Conservation (phyloP, 2,329 filamentous ascomycete species). For the Hymenoscyphus fraxineus region DNA sequence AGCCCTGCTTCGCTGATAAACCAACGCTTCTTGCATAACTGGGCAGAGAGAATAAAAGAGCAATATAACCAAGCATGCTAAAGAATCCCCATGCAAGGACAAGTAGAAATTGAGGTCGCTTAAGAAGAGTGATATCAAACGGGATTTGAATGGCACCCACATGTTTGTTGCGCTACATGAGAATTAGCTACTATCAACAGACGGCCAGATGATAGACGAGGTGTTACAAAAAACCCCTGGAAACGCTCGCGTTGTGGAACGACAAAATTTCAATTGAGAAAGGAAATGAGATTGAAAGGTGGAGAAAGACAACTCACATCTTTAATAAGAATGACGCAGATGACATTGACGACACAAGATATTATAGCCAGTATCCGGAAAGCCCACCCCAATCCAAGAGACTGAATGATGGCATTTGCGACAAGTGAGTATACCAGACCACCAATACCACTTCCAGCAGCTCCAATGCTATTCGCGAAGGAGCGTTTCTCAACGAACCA, state of each 20-base stretch:
- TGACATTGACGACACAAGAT: slow-evolving; percentile 59
- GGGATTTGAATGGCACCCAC: slow-evolving; percentile 64
- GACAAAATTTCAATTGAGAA: neutral
- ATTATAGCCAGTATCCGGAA: slow-evolving; percentile 54
- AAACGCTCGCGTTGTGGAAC: neutral
- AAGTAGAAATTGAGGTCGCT: slow-evolving; percentile 58
- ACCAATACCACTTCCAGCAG: slow-evolving; percentile 67
- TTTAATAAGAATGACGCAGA: slow-evolving; percentile 59
- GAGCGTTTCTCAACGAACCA: slow-evolving; percentile 56
- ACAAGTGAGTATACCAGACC: slow-evolving; percentile 55
- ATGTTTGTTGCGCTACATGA: slow-evolving; percentile 58
- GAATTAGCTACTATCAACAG: neutral
- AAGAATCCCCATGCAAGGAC: slow-evolving; percentile 67
- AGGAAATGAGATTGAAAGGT: neutral
- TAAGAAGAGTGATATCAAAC: slow-evolving; percentile 63
- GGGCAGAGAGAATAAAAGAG: slow-evolving; percentile 72
- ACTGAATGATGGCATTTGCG: slow-evolving; percentile 52
- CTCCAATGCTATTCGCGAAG: slow-evolving; percentile 60
- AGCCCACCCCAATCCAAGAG: slow-evolving; percentile 51
- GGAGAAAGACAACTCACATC: slow-evolving; percentile 41
- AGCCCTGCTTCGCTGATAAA: slow-evolving; percentile 62
- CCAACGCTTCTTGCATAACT: slow-evolving; percentile 69
- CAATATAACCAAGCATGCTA: slow-evolving; percentile 69
- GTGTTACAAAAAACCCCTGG: neutral
- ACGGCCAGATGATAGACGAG: neutral